A percentile compares a stretch with the other conserved stretches of the same genome.
phyloP scores from a whole-genome alignment of 345 rosid genomes.

The Sonneratia alba region DNA sequence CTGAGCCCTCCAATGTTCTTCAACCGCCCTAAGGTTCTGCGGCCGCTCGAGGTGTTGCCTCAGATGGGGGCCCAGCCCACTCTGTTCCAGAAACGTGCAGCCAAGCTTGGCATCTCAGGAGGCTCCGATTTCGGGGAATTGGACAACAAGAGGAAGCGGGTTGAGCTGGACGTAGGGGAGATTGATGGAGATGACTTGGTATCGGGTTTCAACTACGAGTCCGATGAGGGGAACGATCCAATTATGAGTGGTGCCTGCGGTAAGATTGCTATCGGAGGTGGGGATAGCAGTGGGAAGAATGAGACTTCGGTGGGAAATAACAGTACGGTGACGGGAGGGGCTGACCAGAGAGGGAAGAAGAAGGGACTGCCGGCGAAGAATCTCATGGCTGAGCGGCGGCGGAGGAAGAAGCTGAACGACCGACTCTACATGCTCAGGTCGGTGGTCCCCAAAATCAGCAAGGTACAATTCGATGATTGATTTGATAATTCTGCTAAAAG shows the following conservation, averaged over 20 bases:
- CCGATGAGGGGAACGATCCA: constrained; percentile 42
- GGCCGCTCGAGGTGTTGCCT: constrained; percentile 53
- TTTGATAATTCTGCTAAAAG: background rate
- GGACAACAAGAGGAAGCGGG: constrained; percentile 22
- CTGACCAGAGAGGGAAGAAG: constrained; percentile 55
- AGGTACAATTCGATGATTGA: constrained; percentile 32
- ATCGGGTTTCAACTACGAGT: constrained; percentile 70
- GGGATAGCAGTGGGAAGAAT: constrained; percentile 34
- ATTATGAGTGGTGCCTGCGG: background rate
- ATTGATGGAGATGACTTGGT: constrained; percentile 33
- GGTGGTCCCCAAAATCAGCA: constrained; percentile 97
- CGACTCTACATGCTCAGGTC: constrained; percentile 97
- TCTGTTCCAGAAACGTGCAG: constrained; percentile 78
- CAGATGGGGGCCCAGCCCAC: constrained; percentile 52
- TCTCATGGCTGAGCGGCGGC: constrained; percentile 93
- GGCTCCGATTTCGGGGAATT: constrained; percentile 36
- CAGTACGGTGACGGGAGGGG: constrained; percentile 32
- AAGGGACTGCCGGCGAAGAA: constrained; percentile 92
- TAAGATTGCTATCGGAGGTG: constrained; percentile 16
- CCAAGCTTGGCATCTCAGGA: constrained; percentile 17
- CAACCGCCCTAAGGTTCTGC: constrained; percentile 13
- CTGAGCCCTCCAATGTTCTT: background rate
- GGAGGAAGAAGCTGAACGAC: constrained; percentile 94
- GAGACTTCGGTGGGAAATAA: constrained; percentile 40
- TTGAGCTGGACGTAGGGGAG: constrained; percentile 30